These are phyloP conservation scores for Exophiala aquamarina DNA, from an alignment of 2,329 filamentous ascomycete species.

Conservation along the genomic window DNA sequence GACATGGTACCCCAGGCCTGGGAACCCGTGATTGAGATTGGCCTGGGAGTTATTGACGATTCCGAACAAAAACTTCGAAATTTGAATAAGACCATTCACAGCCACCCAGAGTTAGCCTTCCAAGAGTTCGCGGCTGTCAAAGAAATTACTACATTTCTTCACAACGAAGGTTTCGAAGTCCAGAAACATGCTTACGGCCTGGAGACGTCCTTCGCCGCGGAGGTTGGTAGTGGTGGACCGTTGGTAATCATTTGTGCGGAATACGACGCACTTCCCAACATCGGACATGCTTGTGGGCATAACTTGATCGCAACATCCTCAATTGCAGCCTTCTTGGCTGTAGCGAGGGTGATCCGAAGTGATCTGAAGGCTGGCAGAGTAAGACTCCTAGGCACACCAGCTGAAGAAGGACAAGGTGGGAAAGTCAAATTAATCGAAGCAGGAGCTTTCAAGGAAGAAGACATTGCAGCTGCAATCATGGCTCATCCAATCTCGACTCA, in stretches of 20 bases:
- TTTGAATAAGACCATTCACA: conserved; percentile 34
- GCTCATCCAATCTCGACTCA: conserved; percentile 33
- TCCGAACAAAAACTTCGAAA: neutral
- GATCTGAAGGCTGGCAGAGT: conserved; percentile 29
- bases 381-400: conserved; percentile 39
- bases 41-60: neutral
- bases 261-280: conserved; percentile 43
- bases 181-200: conserved; percentile 52
- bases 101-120: conserved; percentile 53
- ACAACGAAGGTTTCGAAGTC: conserved; percentile 31
- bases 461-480: conserved; percentile 43
- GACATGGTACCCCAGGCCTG: no score
- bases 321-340: conserved; percentile 34
- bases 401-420: conserved; percentile 40
- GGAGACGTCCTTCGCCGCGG: conserved; percentile 52
- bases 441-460: conserved; percentile 39
- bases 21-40: no score
- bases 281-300: conserved; percentile 44
- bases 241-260: conserved; percentile 40
- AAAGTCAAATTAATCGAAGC: conserved; percentile 44
- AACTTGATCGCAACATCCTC: conserved; percentile 38
- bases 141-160: conserved; percentile 6
- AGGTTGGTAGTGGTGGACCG: conserved; percentile 41
- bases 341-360: conserved; percentile 31
- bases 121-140: conserved; percentile 48